Conservation (phyloP, 169 alveolate genomes). For the Amoebophrya sp. region DNA sequence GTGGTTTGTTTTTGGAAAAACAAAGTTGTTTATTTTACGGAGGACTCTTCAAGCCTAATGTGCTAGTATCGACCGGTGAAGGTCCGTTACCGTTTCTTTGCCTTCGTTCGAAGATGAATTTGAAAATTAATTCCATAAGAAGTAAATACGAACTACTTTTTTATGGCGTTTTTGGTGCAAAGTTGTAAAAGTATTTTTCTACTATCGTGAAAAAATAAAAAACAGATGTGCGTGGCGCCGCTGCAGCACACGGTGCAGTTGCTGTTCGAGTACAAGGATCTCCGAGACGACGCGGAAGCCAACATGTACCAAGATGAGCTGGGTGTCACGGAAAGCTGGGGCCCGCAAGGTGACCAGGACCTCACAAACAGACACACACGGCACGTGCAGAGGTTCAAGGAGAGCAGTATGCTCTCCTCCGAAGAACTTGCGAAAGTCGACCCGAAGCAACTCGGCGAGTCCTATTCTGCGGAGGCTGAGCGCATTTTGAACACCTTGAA, state of each 20-base stretch:
- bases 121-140: no score
- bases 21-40: no score
- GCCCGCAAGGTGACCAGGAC: background rate
- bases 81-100: no score
- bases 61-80: no score
- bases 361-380: background rate
- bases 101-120: no score
- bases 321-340: background rate
- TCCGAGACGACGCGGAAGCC: background rate
- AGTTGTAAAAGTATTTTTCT: no score
- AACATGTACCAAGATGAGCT: background rate
- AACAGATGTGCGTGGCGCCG: slow-evolving; percentile 24
- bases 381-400: background rate
- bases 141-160: no score
- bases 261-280: background rate
- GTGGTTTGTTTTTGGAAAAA: no score
- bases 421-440: slow-evolving; percentile 4
- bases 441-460: background rate
- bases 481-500: background rate
- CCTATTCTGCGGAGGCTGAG: background rate
- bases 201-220: background rate
- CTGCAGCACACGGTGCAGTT: slow-evolving; percentile 19
- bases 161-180: no score
- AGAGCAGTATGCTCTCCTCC: background rate
- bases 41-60: no score